phyloP scores from a whole-genome alignment of 1,284 basidiomycete genomes.

The Malassezia pachydermatis region DNA sequence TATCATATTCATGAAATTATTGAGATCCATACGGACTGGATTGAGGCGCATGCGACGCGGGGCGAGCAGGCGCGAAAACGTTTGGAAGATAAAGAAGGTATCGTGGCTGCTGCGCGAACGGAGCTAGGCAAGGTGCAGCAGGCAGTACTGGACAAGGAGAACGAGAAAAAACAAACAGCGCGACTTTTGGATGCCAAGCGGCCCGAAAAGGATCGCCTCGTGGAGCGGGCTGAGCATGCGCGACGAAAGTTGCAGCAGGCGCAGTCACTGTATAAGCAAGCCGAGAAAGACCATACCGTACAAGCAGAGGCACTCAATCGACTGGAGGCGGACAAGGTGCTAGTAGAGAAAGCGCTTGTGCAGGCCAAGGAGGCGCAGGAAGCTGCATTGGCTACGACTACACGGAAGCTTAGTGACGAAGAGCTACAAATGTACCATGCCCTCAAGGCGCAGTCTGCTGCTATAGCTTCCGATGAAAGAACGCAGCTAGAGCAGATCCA shows the following conservation, averaged over 20 bases:
- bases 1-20: slow-evolving; percentile 66
- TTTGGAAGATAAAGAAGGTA: slow-evolving; percentile 71
- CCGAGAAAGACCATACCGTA: slow-evolving; percentile 61
- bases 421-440: slow-evolving; percentile 74
- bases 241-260: slow-evolving; percentile 67
- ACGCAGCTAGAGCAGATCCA: slow-evolving; percentile 69
- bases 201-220: slow-evolving; percentile 51
- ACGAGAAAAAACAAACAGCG: slow-evolving; percentile 23
- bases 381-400: slow-evolving; percentile 59
- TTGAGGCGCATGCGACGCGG: slow-evolving; percentile 49
- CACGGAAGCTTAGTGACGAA: slow-evolving; percentile 68
- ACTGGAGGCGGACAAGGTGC: slow-evolving; percentile 63
- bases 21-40: slow-evolving; percentile 26
- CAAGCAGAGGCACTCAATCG: slow-evolving; percentile 57
- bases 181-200: slow-evolving; percentile 25
- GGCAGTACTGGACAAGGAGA: slow-evolving; percentile 26
- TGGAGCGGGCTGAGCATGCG: slow-evolving; percentile 78
- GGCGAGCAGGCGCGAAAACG: slow-evolving; percentile 66
- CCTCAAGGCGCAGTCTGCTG: slow-evolving; percentile 57
- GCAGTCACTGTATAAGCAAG: slow-evolving; percentile 57
- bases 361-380: slow-evolving; percentile 60
- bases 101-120: slow-evolving; percentile 53
- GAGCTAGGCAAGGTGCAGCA: slow-evolving; percentile 29
- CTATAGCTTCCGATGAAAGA: slow-evolving; percentile 73
- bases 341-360: slow-evolving; percentile 51